Evolutionary conservation across 805 yeast species (phyloP).

Genomic region (Yamadazyma laniorum): DNA sequence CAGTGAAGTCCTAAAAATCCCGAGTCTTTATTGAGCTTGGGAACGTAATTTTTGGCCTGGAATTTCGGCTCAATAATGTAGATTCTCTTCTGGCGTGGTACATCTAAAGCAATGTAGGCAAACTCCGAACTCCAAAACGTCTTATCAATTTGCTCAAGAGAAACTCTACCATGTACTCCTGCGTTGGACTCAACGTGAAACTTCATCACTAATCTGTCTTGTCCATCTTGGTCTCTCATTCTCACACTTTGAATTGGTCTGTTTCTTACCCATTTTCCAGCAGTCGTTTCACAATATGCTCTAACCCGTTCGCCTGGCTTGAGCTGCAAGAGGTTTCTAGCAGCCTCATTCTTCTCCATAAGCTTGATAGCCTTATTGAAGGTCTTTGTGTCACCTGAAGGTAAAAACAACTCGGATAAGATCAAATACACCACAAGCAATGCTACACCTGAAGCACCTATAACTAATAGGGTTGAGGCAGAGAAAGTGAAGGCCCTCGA

Average conservation of each 20-base stretch:
- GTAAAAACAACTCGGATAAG: conserved; percentile 76
- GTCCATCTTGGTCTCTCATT: conserved; percentile 68
- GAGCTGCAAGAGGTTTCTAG: conserved; percentile 57
- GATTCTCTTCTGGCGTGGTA: conserved; percentile 65
- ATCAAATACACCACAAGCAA: conserved; percentile 69
- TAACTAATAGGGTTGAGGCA: conserved; percentile 57
- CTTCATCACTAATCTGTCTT: conserved; percentile 78
- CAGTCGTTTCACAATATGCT: conserved; percentile 75
- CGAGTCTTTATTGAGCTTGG: conserved; percentile 31
- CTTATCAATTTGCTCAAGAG: conserved; percentile 75
- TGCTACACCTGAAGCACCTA: conserved; percentile 69
- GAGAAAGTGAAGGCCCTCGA: conserved; percentile 61
- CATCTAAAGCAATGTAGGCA: conserved; percentile 71
- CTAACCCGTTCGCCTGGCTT: conserved; percentile 59
- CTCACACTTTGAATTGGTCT: conserved; percentile 76
- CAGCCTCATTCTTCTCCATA: conserved; percentile 64
- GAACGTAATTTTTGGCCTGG: conserved; percentile 44
- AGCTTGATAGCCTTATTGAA: conserved; percentile 82
- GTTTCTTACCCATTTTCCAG: conserved; percentile 83
- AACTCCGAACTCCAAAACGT: conserved; percentile 66
- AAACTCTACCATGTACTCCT: conserved; percentile 64
- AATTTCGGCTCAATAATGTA: conserved; percentile 65
- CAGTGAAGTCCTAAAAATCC: conserved; percentile 83
- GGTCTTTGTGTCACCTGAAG: conserved; percentile 88
- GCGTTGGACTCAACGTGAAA: conserved; percentile 78